Evolutionary conservation across 139 green algal species (phyloP), one percentile per base, ranked within the genome.

Genomic region (Cymbomonas tetramitiformis): DNA sequence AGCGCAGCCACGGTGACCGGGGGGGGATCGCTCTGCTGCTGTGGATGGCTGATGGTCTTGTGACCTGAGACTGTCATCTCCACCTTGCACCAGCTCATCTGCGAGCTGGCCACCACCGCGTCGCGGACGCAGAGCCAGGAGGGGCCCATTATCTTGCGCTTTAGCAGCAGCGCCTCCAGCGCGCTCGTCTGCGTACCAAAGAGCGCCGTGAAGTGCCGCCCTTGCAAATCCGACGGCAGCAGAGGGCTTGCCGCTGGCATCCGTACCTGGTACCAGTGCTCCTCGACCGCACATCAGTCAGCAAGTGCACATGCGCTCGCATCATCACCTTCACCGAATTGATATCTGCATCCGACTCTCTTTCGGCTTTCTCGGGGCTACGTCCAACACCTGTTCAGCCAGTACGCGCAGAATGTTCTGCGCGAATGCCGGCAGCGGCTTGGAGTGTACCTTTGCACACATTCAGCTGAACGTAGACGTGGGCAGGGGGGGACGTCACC

Each of bases 41-140:
- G 38, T 1, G 69, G 51, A 19, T 72, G 25, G 33, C 43, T 4
- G 12, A 65, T 36, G 15, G 18, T 36, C 7, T 65, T 65, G 30
- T 56, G 43, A 3, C 18, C 58, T 4, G 62, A 46, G 30, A 93
- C 25, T 24, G 61, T 54, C 58, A 94, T 69, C 68, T 96, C 90
- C 50, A 95, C 57, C 58, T 85, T 86, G 76, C 88, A 96, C 78
- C 86, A 96, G 30, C 73, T 93, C 46, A 86, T 57, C 80, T 90
- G 69, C 6, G n/a, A 30, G 61, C 78, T 57, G 25, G 46, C 18
- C 6, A 58, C 39, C 9, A 87, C 53, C 0, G 85, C 67, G 23
- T 65, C 62, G 19, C 38, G 38, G 2, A 98, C 32, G 0, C 52
- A 34, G 4, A 95, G 43, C 91, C 91, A 98, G 55, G 58, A 65